Conservation (phyloP, 2,329 filamentous ascomycete species). For the Paradendryphiella salina region DNA sequence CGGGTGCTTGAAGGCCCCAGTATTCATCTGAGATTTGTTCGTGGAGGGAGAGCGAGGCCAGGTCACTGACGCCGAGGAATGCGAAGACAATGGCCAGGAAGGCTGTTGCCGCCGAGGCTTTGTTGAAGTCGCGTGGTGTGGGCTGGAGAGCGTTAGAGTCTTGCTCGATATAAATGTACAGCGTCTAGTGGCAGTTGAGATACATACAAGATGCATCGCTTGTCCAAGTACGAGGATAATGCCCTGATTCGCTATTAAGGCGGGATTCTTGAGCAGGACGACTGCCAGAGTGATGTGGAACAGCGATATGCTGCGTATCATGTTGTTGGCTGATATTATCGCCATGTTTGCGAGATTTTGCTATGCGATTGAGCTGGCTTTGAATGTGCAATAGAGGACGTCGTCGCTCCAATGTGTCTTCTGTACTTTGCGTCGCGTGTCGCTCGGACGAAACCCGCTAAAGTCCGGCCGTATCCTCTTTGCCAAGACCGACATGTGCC, state of each 20-base stretch:
- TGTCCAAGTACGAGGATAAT: conserved; percentile 81
- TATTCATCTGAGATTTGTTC: conserved; percentile 51
- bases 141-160: conserved; percentile 53
- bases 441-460: not conserved
- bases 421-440: conserved; percentile 2
- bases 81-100: conserved; percentile 71
- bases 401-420: not conserved
- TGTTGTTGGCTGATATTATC: conserved; percentile 75
- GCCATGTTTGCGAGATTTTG: conserved; percentile 62
- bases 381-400: not conserved
- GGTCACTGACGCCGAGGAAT: conserved; percentile 56
- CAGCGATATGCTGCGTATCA: conserved; percentile 79
- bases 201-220: conserved; percentile 75
- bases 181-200: not conserved
- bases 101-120: conserved; percentile 68
- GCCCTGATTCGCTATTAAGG: conserved; percentile 73
- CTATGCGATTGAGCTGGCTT: not conserved
- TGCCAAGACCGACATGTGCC: conserved; percentile 7
- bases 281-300: conserved; percentile 83
- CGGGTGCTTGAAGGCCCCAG: conserved; percentile 59
- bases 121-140: conserved; percentile 67
- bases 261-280: conserved; percentile 77
- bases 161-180: not conserved
- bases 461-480: conserved; percentile 14
- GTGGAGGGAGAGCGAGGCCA: conserved; percentile 52